Evolutionary conservation across 148 eudicot species (phyloP).

Genomic region (Vaccinium myrtillus): DNA sequence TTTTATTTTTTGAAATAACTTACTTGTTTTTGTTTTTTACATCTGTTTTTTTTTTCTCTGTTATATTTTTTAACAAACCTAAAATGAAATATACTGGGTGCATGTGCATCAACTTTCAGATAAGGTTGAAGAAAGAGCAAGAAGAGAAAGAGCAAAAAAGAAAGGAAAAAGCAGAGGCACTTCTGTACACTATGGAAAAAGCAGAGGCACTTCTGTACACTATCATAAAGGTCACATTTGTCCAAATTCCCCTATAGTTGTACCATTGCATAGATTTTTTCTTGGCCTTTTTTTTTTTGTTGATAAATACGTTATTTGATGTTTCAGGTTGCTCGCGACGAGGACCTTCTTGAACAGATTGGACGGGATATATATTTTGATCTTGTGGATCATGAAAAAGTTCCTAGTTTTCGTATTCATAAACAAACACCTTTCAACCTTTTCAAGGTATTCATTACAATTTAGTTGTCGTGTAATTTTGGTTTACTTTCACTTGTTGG

Average conservation of each 20-base stretch:
- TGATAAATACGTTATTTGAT: conserved; percentile 4
- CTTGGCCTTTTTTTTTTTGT: neutral
- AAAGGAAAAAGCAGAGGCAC: no score
- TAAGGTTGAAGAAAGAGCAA: conserved; percentile 68
- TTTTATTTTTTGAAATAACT: no score
- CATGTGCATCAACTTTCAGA: no score
- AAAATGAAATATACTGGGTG: neutral
- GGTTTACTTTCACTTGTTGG: neutral
- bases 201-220: conserved; percentile 89
- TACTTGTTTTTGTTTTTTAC: no score
- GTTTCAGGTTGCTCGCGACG: conserved; percentile 76
- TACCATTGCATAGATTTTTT: neutral
- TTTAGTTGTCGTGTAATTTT: conserved; percentile 6
- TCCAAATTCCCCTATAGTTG: neutral
- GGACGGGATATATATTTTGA: conserved; percentile 80
- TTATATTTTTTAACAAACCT: no score
- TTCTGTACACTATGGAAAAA: conserved; percentile 31
- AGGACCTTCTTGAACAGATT: conserved; percentile 68
- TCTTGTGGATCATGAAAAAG: conserved; percentile 91
- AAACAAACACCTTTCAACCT: conserved; percentile 63
- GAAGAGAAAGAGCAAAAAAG: no score
- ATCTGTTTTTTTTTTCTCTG: no score
- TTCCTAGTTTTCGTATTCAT: conserved; percentile 68
- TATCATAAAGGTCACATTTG: conserved; percentile 65
- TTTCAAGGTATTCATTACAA: conserved; percentile 57